Conservation (phyloP, 257 asterid genomes). For the Thymus mandschuricus region DNA sequence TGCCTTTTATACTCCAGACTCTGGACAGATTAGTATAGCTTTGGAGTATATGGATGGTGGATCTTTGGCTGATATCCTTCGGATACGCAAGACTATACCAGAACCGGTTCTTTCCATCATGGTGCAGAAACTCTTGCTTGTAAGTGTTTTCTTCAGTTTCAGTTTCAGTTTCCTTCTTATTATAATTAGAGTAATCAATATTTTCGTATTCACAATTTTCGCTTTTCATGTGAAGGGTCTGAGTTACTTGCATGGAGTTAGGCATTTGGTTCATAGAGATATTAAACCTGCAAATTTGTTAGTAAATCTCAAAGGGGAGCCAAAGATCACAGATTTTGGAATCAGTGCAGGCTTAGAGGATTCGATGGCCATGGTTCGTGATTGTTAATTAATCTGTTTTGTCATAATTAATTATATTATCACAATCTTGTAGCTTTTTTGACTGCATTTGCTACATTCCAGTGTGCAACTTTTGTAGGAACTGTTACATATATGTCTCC, state of each 20-base stretch:
- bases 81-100: conserved; percentile 66
- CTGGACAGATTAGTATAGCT: conserved; percentile 98
- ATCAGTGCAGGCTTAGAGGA: conserved; percentile 97
- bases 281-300: conserved; percentile 98
- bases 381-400: conserved; percentile 9
- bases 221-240: conserved; percentile 67
- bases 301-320: conserved; percentile 92
- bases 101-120: conserved; percentile 77
- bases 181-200: background rate
- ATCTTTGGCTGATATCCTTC: conserved; percentile 85
- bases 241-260: conserved; percentile 88
- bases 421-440: conserved; percentile 21
- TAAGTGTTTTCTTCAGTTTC: conserved; percentile 42
- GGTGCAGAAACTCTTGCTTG: conserved; percentile 87
- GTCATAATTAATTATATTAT: background rate
- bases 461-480: conserved; percentile 99
- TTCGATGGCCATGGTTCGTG: conserved; percentile 96
- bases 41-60: conserved; percentile 99
- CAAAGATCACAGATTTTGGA: conserved; percentile 99
- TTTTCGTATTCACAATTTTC: conserved; percentile 19
- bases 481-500: conserved; percentile 99
- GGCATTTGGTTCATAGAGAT: conserved; percentile 97
- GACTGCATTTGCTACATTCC: conserved; percentile 36
- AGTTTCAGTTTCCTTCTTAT: conserved; percentile 14
- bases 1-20: conserved; percentile 94